phyloP scores from a whole-genome alignment of 192 early-diverging fungal species.

The Coemansia sp. region DNA sequence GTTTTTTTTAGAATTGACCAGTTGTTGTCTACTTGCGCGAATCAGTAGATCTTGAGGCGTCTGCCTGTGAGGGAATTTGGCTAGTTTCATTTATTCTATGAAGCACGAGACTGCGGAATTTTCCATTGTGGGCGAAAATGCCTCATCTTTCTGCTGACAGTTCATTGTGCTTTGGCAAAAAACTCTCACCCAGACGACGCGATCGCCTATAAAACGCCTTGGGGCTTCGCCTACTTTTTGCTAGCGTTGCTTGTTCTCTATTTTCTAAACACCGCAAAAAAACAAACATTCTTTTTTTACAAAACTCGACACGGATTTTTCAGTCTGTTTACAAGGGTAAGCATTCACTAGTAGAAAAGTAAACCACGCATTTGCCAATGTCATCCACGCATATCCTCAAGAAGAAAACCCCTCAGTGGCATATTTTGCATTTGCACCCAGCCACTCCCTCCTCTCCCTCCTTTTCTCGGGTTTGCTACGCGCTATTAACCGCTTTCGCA shows the following conservation, averaged over 20 bases:
- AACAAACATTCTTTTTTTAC: neutral
- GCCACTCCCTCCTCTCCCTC: neutral
- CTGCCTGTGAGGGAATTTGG: too few species aligned
- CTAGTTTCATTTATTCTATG: neutral
- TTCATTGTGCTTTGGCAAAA: too few species aligned
- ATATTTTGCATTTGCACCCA: neutral
- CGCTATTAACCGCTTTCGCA: neutral
- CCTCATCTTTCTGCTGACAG: too few species aligned
- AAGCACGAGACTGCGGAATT: neutral
- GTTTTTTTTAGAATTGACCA: too few species aligned
- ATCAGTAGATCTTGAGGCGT: too few species aligned
- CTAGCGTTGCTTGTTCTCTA: neutral
- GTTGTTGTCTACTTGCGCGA: too few species aligned
- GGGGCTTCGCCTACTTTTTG: too few species aligned
- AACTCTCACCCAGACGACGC: too few species aligned
- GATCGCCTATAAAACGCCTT: too few species aligned
- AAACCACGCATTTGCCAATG: constrained; percentile 2
- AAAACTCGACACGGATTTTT: too few species aligned
- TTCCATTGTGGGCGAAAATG: too few species aligned
- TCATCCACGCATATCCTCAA: neutral
- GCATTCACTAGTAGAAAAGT: neutral
- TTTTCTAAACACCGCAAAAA: neutral
- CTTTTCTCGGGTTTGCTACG: neutral
- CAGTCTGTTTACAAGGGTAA: neutral
- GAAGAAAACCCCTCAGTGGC: neutral